Evolutionary conservation across 257 asterid genomes (phyloP).

Genomic region (Gentiana macrophylla): DNA sequence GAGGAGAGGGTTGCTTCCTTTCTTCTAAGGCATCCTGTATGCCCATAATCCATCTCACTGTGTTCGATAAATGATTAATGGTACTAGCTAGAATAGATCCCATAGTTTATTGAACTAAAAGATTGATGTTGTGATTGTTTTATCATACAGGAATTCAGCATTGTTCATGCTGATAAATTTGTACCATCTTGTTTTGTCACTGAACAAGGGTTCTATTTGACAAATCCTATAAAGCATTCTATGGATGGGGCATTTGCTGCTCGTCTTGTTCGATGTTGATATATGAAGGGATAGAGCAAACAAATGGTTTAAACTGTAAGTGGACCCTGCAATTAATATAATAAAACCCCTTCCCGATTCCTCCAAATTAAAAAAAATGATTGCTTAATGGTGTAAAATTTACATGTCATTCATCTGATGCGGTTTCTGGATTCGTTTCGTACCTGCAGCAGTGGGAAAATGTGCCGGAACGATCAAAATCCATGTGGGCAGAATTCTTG

Average conservation of each 20-base stretch:
- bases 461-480: too few relatives aligned
- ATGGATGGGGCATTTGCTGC: constrained; percentile 97
- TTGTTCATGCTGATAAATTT: constrained; percentile 51
- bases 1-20: constrained; percentile 83
- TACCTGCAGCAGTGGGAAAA: too few relatives aligned
- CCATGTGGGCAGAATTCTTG: too few relatives aligned
- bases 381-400: too few relatives aligned
- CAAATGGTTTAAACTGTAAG: too few relatives aligned
- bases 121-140: not conserved
- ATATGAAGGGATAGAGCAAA: constrained; percentile 4
- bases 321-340: too few relatives aligned
- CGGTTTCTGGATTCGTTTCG: too few relatives aligned
- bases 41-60: not conserved
- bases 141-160: constrained; percentile 47
- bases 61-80: too few relatives aligned
- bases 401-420: too few relatives aligned
- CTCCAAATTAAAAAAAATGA: too few relatives aligned
- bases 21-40: constrained; percentile 69
- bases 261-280: constrained; percentile 52
- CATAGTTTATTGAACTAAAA: not conserved
- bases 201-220: constrained; percentile 47
- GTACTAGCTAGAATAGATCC: not conserved
- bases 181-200: constrained; percentile 50
- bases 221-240: constrained; percentile 69
- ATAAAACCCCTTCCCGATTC: too few relatives aligned